Evolutionary conservation across 2,329 filamentous ascomycete species (phyloP).

Genomic region (Colletotrichum chlorophyti): DNA sequence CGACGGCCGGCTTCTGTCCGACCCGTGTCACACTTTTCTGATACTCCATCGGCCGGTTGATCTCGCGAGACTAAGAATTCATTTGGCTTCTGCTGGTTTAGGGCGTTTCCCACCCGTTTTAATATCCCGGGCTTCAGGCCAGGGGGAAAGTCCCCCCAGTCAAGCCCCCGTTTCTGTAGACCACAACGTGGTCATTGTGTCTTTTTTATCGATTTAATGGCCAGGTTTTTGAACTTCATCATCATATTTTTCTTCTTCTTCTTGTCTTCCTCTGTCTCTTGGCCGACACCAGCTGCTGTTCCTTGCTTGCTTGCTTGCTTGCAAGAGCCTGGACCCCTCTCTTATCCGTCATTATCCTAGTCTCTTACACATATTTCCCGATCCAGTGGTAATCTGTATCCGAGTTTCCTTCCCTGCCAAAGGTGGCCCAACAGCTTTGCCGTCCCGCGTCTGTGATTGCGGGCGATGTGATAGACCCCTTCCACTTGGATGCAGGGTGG

Average conservation of each 20-base stretch:
- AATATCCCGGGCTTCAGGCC: constrained; percentile 7
- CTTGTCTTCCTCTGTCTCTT: background rate
- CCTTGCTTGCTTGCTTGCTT: too few species aligned
- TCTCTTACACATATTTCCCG: too few species aligned
- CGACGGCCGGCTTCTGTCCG: background rate
- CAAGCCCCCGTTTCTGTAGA: background rate
- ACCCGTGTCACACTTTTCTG: background rate
- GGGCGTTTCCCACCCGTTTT: background rate
- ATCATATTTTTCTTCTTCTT: background rate
- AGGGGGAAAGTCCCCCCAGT: constrained; percentile 14
- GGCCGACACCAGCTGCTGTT: too few species aligned
- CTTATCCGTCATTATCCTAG: too few species aligned
- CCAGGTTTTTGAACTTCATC: background rate
- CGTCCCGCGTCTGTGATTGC: constrained; percentile 10
- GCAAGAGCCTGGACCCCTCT: too few species aligned
- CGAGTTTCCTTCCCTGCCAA: background rate
- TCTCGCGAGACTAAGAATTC: background rate
- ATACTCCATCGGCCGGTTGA: background rate
- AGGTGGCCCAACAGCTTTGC: constrained; percentile 16
- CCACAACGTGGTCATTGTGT: background rate
- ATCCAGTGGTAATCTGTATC: background rate
- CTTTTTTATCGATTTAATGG: background rate
- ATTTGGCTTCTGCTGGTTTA: background rate
- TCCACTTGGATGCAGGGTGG: constrained; percentile 26
- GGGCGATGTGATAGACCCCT: constrained; percentile 23